Conservation (phyloP, 352 stramenopile species). For the Blastocystis sp. region DNA sequence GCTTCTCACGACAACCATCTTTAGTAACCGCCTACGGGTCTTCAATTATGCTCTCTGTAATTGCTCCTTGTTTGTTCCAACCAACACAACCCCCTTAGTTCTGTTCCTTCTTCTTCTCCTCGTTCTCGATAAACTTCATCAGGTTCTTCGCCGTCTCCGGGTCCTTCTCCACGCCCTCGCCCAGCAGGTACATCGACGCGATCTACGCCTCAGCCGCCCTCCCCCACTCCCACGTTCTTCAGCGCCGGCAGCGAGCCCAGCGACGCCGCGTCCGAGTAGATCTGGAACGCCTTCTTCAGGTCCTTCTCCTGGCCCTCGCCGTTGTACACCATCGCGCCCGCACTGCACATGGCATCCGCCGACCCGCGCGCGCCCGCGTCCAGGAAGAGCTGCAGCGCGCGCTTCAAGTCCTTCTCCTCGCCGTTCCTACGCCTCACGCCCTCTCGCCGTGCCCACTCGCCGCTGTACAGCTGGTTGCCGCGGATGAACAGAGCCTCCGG, state of each 20-base stretch:
- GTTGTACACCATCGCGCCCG: slow-evolving; percentile 63
- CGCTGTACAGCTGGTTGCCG: slow-evolving; percentile 76
- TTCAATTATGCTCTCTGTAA: too few species aligned
- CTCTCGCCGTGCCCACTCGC: slow-evolving; percentile 77
- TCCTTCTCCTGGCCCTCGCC: slow-evolving; percentile 62
- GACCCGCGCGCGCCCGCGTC: slow-evolving; percentile 76
- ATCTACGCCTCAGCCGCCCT: not conserved
- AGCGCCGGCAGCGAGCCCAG: slow-evolving; percentile 32
- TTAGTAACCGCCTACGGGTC: too few species aligned
- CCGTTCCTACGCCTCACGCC: slow-evolving; percentile 80
- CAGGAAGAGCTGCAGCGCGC: slow-evolving; percentile 82
- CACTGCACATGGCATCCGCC: slow-evolving; percentile 54
- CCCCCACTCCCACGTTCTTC: slow-evolving; percentile 27
- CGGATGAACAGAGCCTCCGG: slow-evolving; percentile 72
- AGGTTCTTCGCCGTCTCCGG: slow-evolving; percentile 65
- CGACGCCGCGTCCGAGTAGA: slow-evolving; percentile 42
- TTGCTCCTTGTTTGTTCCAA: too few species aligned
- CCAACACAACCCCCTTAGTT: slow-evolving; percentile 8
- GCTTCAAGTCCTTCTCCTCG: slow-evolving; percentile 77
- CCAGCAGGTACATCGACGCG: slow-evolving; percentile 61
- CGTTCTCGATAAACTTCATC: slow-evolving; percentile 56
- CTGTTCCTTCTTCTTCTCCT: slow-evolving; percentile 55
- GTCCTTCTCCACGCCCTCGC: slow-evolving; percentile 64
- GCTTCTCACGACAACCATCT: too few species aligned
- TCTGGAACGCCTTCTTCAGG: slow-evolving; percentile 59